phyloP scores from a whole-genome alignment of 306 rosid species.

The Ochetophila trinervis region DNA sequence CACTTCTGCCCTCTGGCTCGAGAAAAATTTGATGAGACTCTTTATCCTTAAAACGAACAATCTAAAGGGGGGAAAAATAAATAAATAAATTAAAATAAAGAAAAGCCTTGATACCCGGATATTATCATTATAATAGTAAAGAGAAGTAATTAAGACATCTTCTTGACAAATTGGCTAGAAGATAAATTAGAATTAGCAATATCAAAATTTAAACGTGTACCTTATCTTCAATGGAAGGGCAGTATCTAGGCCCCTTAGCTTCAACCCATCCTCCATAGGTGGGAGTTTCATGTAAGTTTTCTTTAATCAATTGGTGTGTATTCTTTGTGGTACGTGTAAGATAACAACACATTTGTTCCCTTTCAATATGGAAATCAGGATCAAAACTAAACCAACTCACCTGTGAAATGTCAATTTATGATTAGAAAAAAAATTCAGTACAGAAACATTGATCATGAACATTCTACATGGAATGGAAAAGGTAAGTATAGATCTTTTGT shows the following conservation, averaged over 20 bases:
- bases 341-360: slow-evolving; percentile 98
- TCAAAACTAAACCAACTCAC: slow-evolving; percentile 97
- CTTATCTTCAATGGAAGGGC: slow-evolving; percentile 99
- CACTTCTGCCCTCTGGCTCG: slow-evolving; percentile 95
- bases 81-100: no score
- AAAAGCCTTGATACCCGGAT: neutral
- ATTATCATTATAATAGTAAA: no score
- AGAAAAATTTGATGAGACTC: slow-evolving; percentile 97
- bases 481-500: neutral
- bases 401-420: slow-evolving; percentile 48
- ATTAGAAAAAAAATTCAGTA: slow-evolving; percentile 13
- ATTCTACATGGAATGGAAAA: slow-evolving; percentile 10
- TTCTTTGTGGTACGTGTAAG: slow-evolving; percentile 85
- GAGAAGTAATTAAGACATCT: no score
- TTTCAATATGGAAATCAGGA: slow-evolving; percentile 83
- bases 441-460: slow-evolving; percentile 11
- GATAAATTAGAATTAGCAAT: no score
- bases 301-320: slow-evolving; percentile 84
- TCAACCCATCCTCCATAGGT: slow-evolving; percentile 99
- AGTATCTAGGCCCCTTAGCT: slow-evolving; percentile 97
- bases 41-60: slow-evolving; percentile 85
- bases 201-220: slow-evolving; percentile 31
- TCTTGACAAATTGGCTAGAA: no score
- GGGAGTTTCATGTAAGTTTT: slow-evolving; percentile 95
- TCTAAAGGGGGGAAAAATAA: slow-evolving; percentile 37